Conservation (phyloP, 345 rosid genomes). For the Hibiscus mutabilis region DNA sequence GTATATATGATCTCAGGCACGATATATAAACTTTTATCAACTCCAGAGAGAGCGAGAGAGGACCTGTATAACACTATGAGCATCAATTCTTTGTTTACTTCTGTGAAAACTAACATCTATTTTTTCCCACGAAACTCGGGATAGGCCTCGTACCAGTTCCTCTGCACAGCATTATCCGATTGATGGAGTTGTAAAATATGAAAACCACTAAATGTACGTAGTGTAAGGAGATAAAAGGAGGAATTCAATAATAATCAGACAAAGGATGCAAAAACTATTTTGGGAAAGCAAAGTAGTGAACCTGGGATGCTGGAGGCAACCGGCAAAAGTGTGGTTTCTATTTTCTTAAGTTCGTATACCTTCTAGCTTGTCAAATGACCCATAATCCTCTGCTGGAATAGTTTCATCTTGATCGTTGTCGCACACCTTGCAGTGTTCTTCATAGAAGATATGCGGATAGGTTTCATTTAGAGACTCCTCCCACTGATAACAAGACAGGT, state of each 20-base stretch:
- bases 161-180: slow-evolving; percentile 66
- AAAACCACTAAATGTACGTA: too few relatives aligned
- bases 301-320: not conserved
- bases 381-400: slow-evolving; percentile 31
- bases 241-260: not conserved
- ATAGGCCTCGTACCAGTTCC: slow-evolving; percentile 67
- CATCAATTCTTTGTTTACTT: slow-evolving; percentile 75
- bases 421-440: slow-evolving; percentile 77
- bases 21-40: too few relatives aligned
- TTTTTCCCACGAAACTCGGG: slow-evolving; percentile 90
- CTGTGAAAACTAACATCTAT: slow-evolving; percentile 88
- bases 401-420: slow-evolving; percentile 30
- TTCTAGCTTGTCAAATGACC: too few relatives aligned
- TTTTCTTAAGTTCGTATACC: slow-evolving; percentile 30
- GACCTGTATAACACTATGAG: slow-evolving; percentile 97
- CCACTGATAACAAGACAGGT: slow-evolving; percentile 45
- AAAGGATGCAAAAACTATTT: too few relatives aligned
- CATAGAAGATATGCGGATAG: slow-evolving; percentile 83
- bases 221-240: not conserved
- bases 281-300: too few relatives aligned
- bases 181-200: too few relatives aligned
- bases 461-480: slow-evolving; percentile 54
- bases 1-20: not conserved
- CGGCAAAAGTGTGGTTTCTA: not conserved
- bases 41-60: slow-evolving; percentile 12